Percentiles rank a stretch among this genome's conserved stretches.
Evolutionary conservation across 441 rosid genomes (phyloP).

Genomic region (Rhodomyrtus psidioides): DNA sequence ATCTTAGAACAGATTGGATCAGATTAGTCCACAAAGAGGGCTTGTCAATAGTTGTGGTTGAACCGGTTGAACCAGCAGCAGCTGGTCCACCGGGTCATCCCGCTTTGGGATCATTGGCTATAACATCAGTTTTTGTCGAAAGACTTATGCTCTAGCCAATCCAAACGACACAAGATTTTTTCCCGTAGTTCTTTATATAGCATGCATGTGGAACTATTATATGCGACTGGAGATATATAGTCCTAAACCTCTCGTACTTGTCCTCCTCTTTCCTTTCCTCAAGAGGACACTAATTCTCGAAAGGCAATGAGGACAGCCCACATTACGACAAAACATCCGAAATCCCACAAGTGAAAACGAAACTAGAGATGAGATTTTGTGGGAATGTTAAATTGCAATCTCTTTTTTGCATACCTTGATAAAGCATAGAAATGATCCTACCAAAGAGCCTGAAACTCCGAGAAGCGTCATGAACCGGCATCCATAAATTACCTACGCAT

Average conservation of each 20-base stretch:
- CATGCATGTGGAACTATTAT: not conserved
- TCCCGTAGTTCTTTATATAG: not conserved
- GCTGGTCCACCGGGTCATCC: not conserved
- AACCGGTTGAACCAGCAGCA: not conserved
- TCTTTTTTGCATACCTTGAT: conserved; percentile 31
- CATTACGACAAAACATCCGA: not conserved
- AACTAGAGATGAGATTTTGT: not conserved
- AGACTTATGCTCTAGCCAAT: not conserved
- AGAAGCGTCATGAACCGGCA: conserved; percentile 65
- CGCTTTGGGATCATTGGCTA: not conserved
- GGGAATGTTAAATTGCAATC: not conserved
- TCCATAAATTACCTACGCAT: conserved; percentile 37
- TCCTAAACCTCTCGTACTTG: not conserved
- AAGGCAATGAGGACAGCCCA: not conserved
- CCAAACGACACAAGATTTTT: not conserved
- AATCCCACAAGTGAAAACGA: not conserved
- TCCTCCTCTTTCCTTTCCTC: not conserved
- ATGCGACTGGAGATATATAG: not conserved
- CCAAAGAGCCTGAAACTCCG: conserved; percentile 54
- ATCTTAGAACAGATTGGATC: not conserved
- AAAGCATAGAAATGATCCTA: conserved; percentile 61
- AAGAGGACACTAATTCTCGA: not conserved
- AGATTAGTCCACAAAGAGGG: not conserved
- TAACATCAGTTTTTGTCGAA: not conserved
- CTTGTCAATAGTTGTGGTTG: not conserved